Percentiles rank a stretch among this genome's conserved stretches.
Evolutionary conservation across 106 monocot genomes (phyloP).

Genomic region (Alisma plantagoaquatica): DNA sequence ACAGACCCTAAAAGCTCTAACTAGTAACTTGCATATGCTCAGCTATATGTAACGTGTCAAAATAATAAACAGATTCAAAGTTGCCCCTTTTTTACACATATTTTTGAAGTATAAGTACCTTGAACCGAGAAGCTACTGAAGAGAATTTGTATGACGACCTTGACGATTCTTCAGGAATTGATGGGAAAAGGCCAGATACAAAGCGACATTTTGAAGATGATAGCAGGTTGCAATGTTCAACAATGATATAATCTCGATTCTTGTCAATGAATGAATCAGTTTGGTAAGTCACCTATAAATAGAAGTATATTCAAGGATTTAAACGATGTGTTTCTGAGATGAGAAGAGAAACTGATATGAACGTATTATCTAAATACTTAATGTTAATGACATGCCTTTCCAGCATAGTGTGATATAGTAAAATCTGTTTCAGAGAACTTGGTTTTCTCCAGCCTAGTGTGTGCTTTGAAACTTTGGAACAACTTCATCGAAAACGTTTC

Average conservation of each 20-base stretch:
- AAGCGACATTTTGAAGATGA: constrained; percentile 68
- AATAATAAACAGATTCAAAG: no score
- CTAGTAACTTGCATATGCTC: no score
- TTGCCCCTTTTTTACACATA: no score
- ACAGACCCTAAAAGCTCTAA: no score
- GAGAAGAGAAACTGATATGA: neutral
- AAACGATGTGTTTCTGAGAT: no score
- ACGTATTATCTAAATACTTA: neutral
- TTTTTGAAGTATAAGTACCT: no score
- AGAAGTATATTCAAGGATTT: neutral
- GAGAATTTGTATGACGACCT: constrained; percentile 97
- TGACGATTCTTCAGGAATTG: constrained; percentile 46
- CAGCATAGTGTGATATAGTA: constrained; percentile 78
- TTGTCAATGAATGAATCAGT: constrained; percentile 75
- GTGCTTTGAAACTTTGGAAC: constrained; percentile 53
- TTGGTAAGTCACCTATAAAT: constrained; percentile 62
- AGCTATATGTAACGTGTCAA: no score
- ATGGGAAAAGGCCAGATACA: constrained; percentile 63
- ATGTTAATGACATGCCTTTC: constrained; percentile 51
- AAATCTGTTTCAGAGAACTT: constrained; percentile 87
- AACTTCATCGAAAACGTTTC: constrained; percentile 71
- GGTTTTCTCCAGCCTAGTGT: constrained; percentile 62
- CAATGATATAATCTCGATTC: constrained; percentile 76
- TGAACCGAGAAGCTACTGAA: constrained; percentile 86
- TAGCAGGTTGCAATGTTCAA: constrained; percentile 62